Evolutionary conservation across 768 basidiomycete species (phyloP).

Genomic region (Jaapia argillacea): DNA sequence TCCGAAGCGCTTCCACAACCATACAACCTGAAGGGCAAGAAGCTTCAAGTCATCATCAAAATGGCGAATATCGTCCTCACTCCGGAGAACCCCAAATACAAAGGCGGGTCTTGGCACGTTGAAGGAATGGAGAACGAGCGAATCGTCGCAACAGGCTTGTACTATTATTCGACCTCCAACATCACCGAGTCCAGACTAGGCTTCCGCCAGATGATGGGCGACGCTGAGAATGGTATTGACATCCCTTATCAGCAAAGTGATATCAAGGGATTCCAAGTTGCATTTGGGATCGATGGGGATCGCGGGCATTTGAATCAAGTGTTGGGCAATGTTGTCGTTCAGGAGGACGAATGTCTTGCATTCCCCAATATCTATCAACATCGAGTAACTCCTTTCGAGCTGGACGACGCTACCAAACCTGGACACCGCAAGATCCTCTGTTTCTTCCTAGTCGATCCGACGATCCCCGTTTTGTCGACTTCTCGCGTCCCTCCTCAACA

Average conservation of each 20-base stretch:
- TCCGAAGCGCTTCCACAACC: not conserved
- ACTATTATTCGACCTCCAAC: not conserved
- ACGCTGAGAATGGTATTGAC: not conserved
- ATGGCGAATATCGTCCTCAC: not conserved
- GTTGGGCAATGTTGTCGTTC: not conserved
- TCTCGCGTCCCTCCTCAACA: no score
- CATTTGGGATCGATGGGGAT: not conserved
- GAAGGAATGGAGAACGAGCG: conserved; percentile 1
- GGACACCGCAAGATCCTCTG: conserved; percentile 31
- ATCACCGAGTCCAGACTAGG: not conserved
- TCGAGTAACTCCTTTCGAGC: conserved; percentile 21
- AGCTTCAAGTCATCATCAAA: conserved; percentile 1
- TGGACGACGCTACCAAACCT: conserved; percentile 23
- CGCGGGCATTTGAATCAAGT: not conserved
- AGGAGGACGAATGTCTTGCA: conserved; percentile 6
- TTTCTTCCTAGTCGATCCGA: conserved; percentile 28
- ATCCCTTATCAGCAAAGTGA: not conserved
- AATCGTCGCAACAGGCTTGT: not conserved
- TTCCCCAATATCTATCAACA: conserved; percentile 28
- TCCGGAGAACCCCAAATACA: not conserved
- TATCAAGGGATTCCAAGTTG: not conserved
- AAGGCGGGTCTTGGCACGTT: not conserved
- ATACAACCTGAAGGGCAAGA: not conserved
- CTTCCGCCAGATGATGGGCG: not conserved
- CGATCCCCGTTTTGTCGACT: no score